Evolutionary conservation across 2,329 filamentous ascomycete species (phyloP).

Genomic region (Phoma herbarum): DNA sequence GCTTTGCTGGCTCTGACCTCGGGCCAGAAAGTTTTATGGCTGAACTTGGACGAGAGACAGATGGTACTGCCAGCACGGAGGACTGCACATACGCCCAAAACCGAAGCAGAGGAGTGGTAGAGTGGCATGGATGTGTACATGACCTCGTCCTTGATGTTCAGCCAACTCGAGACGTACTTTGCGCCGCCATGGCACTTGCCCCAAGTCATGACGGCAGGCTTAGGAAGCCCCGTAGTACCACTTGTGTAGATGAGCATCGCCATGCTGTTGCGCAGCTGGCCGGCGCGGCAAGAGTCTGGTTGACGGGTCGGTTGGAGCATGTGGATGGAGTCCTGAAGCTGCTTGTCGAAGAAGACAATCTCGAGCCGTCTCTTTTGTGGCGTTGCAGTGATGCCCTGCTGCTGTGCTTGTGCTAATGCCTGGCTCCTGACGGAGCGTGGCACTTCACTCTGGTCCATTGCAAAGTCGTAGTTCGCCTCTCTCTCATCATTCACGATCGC

Average conservation of each 20-base stretch:
- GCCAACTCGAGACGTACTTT: constrained; percentile 33
- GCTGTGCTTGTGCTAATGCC: constrained; percentile 20
- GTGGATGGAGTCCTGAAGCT: constrained; percentile 38
- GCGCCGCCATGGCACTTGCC: constrained; percentile 33
- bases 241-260: constrained; percentile 52
- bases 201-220: constrained; percentile 47
- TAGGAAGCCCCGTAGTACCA: constrained; percentile 50
- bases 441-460: constrained; percentile 32
- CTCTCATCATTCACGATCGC: constrained; percentile 12
- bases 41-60: constrained; percentile 43
- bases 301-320: constrained; percentile 41
- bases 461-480: constrained; percentile 36
- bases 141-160: constrained; percentile 41
- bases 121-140: constrained; percentile 53
- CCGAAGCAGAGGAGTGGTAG: constrained; percentile 47
- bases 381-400: constrained; percentile 19
- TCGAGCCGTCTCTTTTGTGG: constrained; percentile 35
- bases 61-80: constrained; percentile 43
- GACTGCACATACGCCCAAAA: constrained; percentile 40
- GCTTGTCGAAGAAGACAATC: constrained; percentile 44
- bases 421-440: constrained; percentile 33
- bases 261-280: constrained; percentile 40
- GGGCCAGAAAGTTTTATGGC: constrained; percentile 52
- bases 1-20: constrained; percentile 48
- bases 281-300: constrained; percentile 38